Conservation (phyloP, 805 yeast species). For the Candida railenensis region DNA sequence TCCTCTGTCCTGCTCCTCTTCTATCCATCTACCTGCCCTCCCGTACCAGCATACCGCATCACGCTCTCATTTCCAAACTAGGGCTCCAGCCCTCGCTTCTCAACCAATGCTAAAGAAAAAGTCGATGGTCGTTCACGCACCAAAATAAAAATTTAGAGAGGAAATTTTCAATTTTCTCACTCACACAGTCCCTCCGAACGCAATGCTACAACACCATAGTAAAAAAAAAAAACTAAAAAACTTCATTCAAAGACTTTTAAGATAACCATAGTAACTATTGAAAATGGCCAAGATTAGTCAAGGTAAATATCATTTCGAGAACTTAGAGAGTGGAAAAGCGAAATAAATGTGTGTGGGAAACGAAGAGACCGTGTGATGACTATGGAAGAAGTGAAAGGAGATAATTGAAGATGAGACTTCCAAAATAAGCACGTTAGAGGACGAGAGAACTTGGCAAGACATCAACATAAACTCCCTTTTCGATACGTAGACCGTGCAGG, state of each 20-base stretch:
- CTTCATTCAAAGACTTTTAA: background rate
- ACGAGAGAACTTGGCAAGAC: too few species aligned
- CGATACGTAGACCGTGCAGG: too few species aligned
- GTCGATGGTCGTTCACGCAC: constrained; percentile 7
- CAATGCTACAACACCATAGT: constrained; percentile 2
- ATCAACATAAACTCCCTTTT: too few species aligned
- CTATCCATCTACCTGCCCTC: background rate
- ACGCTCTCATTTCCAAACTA: background rate
- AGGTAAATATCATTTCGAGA: constrained; percentile 39
- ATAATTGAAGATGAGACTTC: too few species aligned
- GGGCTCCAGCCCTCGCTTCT: constrained; percentile 11
- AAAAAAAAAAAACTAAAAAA: background rate
- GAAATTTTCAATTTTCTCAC: constrained; percentile 13
- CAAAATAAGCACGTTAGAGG: too few species aligned
- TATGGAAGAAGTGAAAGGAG: background rate
- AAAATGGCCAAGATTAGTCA: constrained; percentile 65
- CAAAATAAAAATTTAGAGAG: constrained; percentile 4
- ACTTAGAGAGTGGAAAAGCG: background rate
- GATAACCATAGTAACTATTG: constrained; percentile 12
- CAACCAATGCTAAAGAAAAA: too few species aligned
- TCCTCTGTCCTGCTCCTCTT: background rate
- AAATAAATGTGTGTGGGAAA: background rate
- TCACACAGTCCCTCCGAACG: background rate
- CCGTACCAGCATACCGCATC: background rate
- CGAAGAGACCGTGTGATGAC: background rate